Conservation (phyloP, 495 filamentous ascomycete species). For the Aspergillus coremiiformis region DNA sequence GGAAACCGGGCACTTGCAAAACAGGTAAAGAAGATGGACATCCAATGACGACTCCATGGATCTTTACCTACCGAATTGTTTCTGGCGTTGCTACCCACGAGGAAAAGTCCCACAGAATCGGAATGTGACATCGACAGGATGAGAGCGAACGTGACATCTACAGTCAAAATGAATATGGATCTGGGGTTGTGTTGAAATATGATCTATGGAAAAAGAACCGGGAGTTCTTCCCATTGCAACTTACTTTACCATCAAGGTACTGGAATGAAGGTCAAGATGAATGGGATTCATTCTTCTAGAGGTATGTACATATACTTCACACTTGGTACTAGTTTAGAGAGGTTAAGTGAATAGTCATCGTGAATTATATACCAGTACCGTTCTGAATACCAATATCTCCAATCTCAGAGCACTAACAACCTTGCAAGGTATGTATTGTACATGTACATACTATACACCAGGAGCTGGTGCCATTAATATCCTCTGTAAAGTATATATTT, state of each 20-base stretch:
- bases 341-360: background rate
- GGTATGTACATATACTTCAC: too few relatives aligned
- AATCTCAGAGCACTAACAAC: background rate
- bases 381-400: background rate
- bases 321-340: background rate
- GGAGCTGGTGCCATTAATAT: background rate
- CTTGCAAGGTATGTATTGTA: background rate
- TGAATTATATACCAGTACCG: background rate
- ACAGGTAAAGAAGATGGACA: background rate
- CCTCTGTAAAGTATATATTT: background rate
- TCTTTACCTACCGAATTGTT: background rate
- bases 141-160: background rate
- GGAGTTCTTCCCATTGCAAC: background rate
- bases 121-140: background rate
- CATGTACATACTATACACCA: background rate
- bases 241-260: too few relatives aligned
- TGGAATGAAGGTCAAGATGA: too few relatives aligned
- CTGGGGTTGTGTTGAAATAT: background rate
- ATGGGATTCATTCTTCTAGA: too few relatives aligned
- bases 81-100: background rate
- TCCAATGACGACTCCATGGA: background rate
- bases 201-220: background rate
- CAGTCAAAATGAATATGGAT: background rate
- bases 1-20: background rate
- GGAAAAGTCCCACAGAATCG: background rate